These are phyloP conservation scores for Eremochloa ophiuroides DNA, from an alignment of 176 grass and related monocot genomes.

Conservation along the genomic window DNA sequence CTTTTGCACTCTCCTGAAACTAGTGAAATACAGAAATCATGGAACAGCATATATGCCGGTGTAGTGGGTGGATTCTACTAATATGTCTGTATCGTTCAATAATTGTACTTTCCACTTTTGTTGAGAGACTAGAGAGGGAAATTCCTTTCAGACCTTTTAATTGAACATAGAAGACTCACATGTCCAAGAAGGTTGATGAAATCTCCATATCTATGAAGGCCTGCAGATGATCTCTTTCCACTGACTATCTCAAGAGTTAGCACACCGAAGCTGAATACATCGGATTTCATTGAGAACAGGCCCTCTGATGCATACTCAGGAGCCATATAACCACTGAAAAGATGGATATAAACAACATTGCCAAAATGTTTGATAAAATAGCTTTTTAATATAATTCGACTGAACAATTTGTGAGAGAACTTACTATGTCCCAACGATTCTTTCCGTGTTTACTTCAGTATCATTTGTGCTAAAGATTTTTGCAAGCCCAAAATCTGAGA, in stretches of 20 bases:
- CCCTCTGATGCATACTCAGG: background rate
- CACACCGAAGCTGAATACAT: background rate
- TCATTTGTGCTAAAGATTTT: background rate
- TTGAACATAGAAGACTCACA: background rate
- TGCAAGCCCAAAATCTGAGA: conserved; percentile 6
- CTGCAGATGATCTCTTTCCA: background rate
- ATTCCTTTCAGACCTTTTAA: background rate
- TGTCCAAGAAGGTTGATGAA: background rate
- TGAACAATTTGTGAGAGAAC: background rate
- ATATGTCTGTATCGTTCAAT: background rate
- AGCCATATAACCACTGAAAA: background rate
- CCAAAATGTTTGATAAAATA: background rate
- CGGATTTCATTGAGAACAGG: background rate
- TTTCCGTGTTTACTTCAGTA: background rate
- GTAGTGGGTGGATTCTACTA: background rate
- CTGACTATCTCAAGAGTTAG: background rate
- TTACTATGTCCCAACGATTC: background rate
- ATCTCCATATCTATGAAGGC: background rate
- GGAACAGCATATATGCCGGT: background rate
- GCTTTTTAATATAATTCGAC: background rate
- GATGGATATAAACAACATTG: background rate
- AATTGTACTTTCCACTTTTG: background rate
- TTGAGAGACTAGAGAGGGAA: background rate
- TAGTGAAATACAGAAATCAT: background rate
- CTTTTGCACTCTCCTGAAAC: background rate